Base-by-base conservation (phyloP, 2,329 filamentous ascomycete genomes). In the Cladosporium sp. region DNA sequence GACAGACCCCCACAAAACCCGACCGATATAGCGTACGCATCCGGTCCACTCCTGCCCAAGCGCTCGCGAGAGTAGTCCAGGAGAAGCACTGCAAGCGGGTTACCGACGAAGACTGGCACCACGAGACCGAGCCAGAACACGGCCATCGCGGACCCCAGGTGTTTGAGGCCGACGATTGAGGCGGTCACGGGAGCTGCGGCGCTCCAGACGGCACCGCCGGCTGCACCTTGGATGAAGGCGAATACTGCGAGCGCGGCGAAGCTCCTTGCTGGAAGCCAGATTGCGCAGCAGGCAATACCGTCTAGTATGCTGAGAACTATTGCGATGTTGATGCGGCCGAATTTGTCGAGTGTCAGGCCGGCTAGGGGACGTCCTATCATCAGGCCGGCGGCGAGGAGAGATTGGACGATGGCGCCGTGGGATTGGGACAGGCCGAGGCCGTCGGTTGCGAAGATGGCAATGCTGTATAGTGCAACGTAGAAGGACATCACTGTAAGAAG, bases 401-500 rank as follows among this genome's bases (percentile, higher is more conserved):
- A 63, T 11, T 63, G 61, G 3, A 46, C 8, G 10, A 44, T 21
- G 16, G 61, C 61, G 18, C 50, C 61, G 10, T 63, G 61, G 2
- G 61, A 21, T n/a, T 63, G 50, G 18, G 61, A 46, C 3, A 63
- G n/a, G 0, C 50, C 50, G 8, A 63, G 35, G 5, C 61, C 61
- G 8, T 63, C 35, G 23, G 61, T 63, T 1, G 61, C 61, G 26
- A 56, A 63, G 50, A 63, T 46, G 2, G 61, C 61, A 23, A 63
- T 63, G 61, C 50, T 63, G 61, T 63, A 63, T 5, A 63, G 61
- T 2, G 61, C 50, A 12, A 63, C 50, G 50, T 63, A 63, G 50
- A 44, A 63, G 6, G 61, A 63, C 61, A 63, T 63, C 61, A 63
- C 61, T 63, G 33, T 5, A 44, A 12, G 12, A 3, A 12, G 2